Evolutionary conservation across 352 stramenopile species (phyloP).

Genomic region (Phytophthora hibernalis): DNA sequence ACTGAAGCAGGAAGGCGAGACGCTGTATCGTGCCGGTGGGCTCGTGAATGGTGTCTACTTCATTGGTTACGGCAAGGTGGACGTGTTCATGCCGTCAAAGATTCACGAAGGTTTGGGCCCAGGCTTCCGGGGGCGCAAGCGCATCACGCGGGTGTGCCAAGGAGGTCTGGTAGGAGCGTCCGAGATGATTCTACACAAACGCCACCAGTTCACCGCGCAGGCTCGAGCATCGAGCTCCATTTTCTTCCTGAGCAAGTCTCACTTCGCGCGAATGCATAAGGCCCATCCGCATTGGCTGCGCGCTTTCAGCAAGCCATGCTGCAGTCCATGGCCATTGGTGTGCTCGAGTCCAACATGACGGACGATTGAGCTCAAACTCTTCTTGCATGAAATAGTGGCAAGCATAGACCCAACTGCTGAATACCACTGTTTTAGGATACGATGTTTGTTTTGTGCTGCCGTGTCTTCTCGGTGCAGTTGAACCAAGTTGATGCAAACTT

Average conservation of each 20-base stretch:
- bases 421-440: constrained; percentile 10
- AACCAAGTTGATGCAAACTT: constrained; percentile 25
- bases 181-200: constrained; percentile 84
- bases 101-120: constrained; percentile 82
- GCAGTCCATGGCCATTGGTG: constrained; percentile 83
- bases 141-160: constrained; percentile 83
- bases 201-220: constrained; percentile 85
- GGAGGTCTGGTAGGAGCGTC: constrained; percentile 81
- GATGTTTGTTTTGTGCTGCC: not conserved
- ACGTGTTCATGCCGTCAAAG: constrained; percentile 86
- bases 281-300: constrained; percentile 65
- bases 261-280: constrained; percentile 76
- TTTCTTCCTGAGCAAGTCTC: constrained; percentile 82
- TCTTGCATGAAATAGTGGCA: constrained; percentile 2
- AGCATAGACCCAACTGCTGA: constrained; percentile 12
- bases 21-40: constrained; percentile 71
- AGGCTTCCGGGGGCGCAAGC: constrained; percentile 79
- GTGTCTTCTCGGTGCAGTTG: too few species aligned
- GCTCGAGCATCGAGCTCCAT: constrained; percentile 71
- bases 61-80: constrained; percentile 84
- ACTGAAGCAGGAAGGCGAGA: constrained; percentile 67
- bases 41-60: constrained; percentile 80
- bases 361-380: constrained; percentile 56
- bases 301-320: constrained; percentile 89
- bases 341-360: constrained; percentile 86